Evolutionary conservation across 2,329 filamentous ascomycete species (phyloP).

Genomic region (Neospermospora avenae): DNA sequence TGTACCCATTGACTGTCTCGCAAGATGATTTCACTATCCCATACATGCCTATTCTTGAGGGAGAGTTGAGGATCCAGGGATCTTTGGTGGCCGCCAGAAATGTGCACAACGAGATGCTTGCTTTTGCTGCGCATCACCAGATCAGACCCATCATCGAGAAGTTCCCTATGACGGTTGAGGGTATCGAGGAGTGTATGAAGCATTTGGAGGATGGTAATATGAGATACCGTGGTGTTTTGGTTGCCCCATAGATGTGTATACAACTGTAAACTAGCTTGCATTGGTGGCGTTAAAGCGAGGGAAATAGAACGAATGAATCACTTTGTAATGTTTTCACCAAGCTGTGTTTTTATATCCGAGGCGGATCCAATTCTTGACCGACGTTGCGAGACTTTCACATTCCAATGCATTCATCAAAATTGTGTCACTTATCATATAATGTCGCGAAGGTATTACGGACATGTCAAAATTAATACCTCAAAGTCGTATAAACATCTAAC

Average conservation of each 20-base stretch:
- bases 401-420: no score
- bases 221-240: conserved; percentile 45
- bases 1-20: conserved; percentile 64
- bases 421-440: no score
- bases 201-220: conserved; percentile 56
- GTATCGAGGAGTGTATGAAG: conserved; percentile 49
- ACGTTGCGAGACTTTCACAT: no score
- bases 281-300: conserved; percentile 5
- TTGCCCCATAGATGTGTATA: conserved; percentile 23
- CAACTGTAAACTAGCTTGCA: background rate
- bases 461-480: no score
- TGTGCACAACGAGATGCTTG: conserved; percentile 55
- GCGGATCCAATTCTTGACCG: no score
- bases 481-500: no score
- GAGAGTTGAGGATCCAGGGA: conserved; percentile 32
- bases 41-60: conserved; percentile 29
- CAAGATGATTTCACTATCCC: conserved; percentile 40
- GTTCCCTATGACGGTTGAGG: conserved; percentile 51
- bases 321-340: background rate
- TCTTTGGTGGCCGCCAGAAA: conserved; percentile 37
- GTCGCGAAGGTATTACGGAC: no score
- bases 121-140: conserved; percentile 56
- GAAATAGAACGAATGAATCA: background rate
- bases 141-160: conserved; percentile 57
- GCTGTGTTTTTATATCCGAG: no score